Base-by-base conservation (phyloP, 169 alveolate genomes). In the Babesia ovata region DNA sequence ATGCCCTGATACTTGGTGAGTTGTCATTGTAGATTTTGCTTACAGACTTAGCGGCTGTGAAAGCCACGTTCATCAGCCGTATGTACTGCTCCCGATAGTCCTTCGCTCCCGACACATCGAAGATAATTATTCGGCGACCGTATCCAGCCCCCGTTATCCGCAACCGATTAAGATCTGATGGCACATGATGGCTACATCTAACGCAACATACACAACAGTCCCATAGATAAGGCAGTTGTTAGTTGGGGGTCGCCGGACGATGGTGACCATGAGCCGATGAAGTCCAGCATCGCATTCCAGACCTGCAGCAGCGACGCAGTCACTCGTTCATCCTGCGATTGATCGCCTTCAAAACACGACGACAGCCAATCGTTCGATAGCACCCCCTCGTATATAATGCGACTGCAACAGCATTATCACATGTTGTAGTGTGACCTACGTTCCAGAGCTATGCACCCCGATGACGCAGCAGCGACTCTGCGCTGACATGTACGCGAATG, bases 21-120 rank as follows among this genome's bases (percentile, higher is more conserved):
- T 50, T 7, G 6, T 36, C 33, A 52, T n/a, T 33, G 29, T 54
- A 24, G 13, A 1, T 42, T n/a, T 54, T 13, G 24, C 66, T 28
- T 73, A 83, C 90, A 67, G 67, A 63, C 28, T 74, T 67, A 2
- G 70, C 48, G n/a, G 90, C 90, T 16, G 90, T 36, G 29, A 74
- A 83, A 22, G 86, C 90, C 28, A 75, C 75, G 46, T 83, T 83
- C 85, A 83, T 73, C 42, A 83, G 76, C 22, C 83, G 84, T 24
- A 83, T 83, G 69, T 83, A 75, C 50, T 83, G 90, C 56, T 81
- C 66, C 45, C 49, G 42, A 53, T 83, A 83, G 54, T 28, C 75
- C 44, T 83, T 84, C 22, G 70, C n/a, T 2, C n/a, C 36, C 29
- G 90, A 83, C 8, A 48, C 67, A 50, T 83, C 90, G 36, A 83